Base-by-base conservation (phyloP, 805 yeast species). In the Yarrowia sp. region DNA sequence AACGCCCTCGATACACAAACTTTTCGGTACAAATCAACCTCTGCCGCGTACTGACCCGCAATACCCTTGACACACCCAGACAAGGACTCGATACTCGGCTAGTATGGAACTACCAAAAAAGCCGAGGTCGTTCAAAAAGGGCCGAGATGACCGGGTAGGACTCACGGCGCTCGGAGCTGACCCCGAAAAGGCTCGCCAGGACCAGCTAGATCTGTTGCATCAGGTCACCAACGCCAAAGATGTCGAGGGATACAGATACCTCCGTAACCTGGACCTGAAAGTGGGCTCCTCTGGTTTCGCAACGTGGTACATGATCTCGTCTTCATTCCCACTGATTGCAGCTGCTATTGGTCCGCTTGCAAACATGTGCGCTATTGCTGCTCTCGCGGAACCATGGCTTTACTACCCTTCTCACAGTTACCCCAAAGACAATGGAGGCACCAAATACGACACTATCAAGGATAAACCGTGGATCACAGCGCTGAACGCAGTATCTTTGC, bases 281-380 rank as follows among this genome's bases (percentile, higher is more conserved):
- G 67, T 66, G 4, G 68, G 68, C 8, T 46, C 66, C 16, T 26
- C 48, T 1, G 63, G 66, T 3, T 66, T 65, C 14, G 49, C 66
- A 5, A 40, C 46, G 22, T 90, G 96, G 95, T 88, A 87, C 69
- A 70, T 81, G 12, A 74, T 87, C 0, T 85, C 92, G 3, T 81
- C 88, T 3, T 85, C 85, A 69, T 81, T 90, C 68, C 96, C 96
- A 0, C 80, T 90, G 24, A 72, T 87, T 9, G 85, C 92, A 0
- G 91, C 93, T 4, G 88, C 92, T 68, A 70, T 86, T 38, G 96
- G 95, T 0, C 96, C 96, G 0, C 70, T 90, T 30, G 86, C 93
- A 7, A 89, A 89, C 69, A 82, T 89, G 80, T 80, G 85, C 41
- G 87, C 93, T 0, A 78, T 89, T 4, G 85, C 88, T 1, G 90